phyloP scores from a whole-genome alignment of 1,284 basidiomycete species.

The Amylostereum chailletii region DNA sequence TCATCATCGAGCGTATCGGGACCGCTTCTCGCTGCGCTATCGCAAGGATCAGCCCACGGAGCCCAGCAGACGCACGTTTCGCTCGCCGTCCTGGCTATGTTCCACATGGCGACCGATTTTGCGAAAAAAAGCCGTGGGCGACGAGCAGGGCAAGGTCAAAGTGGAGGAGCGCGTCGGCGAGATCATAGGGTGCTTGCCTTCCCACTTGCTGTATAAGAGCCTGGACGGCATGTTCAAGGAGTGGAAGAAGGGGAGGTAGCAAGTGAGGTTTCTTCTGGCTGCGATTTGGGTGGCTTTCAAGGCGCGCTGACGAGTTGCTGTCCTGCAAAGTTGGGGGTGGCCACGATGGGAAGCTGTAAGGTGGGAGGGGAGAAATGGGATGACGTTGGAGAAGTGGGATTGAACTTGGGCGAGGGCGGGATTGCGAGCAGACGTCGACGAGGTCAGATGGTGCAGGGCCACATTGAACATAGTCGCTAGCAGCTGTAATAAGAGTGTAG shows the following conservation, averaged over 20 bases:
- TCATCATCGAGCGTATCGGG: conserved; percentile 53
- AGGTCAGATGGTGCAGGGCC: too few relatives aligned
- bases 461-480: too few relatives aligned
- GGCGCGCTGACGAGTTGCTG: too few relatives aligned
- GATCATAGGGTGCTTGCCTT: conserved; percentile 81
- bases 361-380: too few relatives aligned
- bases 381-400: too few relatives aligned
- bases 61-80: conserved; percentile 89
- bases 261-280: too few relatives aligned
- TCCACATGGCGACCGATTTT: conserved; percentile 76
- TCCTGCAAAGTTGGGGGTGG: too few relatives aligned
- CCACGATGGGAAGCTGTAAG: too few relatives aligned
- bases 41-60: conserved; percentile 69
- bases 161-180: conserved; percentile 79
- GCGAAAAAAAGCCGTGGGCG: conserved; percentile 53
- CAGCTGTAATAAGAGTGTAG: too few relatives aligned
- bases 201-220: conserved; percentile 79
- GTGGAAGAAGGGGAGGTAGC: conserved; percentile 74
- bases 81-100: conserved; percentile 85
- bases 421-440: too few relatives aligned
- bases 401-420: too few relatives aligned
- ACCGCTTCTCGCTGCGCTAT: conserved; percentile 59
- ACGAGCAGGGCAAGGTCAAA: conserved; percentile 58
- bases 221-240: conserved; percentile 91
- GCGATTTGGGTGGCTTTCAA: too few relatives aligned